Conservation (phyloP, 371 early-diverging fungal species). For the Blakeslea trispora region DNA sequence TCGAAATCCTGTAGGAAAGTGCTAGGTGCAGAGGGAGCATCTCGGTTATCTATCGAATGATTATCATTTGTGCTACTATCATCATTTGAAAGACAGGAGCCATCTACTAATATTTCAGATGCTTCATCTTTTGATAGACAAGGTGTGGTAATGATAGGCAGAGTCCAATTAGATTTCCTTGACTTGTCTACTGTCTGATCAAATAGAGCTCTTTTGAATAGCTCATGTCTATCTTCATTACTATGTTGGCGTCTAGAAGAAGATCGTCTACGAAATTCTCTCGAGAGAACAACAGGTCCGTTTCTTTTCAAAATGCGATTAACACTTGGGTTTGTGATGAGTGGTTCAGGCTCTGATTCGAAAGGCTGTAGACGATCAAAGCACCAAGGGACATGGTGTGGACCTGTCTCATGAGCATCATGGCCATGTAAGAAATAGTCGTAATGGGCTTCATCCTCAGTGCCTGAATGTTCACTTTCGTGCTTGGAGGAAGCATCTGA, state of each 20-base stretch:
- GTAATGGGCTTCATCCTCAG: conserved; percentile 10
- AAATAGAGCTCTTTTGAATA: conserved; percentile 42
- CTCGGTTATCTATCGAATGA: conserved; percentile 19
- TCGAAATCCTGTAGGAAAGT: conserved; percentile 37
- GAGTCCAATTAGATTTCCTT: conserved; percentile 23
- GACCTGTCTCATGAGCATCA: conserved; percentile 22
- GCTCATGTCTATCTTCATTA: conserved; percentile 27
- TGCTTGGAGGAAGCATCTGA: conserved; percentile 1
- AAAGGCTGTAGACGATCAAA: conserved; percentile 58
- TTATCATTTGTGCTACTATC: conserved; percentile 18
- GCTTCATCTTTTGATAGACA: conserved; percentile 37
- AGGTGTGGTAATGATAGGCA: conserved; percentile 39
- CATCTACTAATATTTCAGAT: conserved; percentile 41
- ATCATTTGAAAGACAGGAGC: conserved; percentile 25
- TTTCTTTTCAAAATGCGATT: conserved; percentile 53
- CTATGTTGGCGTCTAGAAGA: conserved; percentile 15
- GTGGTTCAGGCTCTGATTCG: conserved; percentile 58
- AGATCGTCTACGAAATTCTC: conserved; percentile 53
- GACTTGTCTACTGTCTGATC: conserved; percentile 35
- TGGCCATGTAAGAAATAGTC: conserved; percentile 43
- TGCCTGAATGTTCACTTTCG: conserved; percentile 4
- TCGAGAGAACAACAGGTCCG: conserved; percentile 54
- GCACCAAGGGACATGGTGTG: conserved; percentile 40
- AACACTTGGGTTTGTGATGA: conserved; percentile 54
- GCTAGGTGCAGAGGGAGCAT: conserved; percentile 22